Evolutionary conservation across 306 rosid genomes (phyloP).

Genomic region (Vicia villosa): DNA sequence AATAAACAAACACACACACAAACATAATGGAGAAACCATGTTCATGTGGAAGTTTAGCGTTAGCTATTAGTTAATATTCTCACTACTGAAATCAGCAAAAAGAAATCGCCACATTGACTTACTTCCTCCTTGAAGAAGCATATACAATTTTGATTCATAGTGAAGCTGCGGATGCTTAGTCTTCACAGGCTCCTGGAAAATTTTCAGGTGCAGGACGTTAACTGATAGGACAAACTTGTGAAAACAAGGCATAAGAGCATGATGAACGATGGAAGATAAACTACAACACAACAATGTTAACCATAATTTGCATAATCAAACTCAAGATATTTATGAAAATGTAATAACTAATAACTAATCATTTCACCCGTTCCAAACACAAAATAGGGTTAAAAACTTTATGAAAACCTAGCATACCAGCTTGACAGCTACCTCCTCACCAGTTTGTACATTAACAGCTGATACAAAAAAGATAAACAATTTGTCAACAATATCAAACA

Average conservation of each 20-base stretch:
- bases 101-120: constrained; percentile 41
- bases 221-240: constrained; percentile 1
- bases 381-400: background rate
- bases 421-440: constrained; percentile 98
- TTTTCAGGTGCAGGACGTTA: constrained; percentile 16
- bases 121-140: constrained; percentile 99
- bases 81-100: constrained; percentile 13
- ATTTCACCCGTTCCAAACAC: constrained; percentile 26
- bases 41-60: constrained; percentile 16
- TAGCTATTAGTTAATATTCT: constrained; percentile 4
- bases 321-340: constrained; percentile 17
- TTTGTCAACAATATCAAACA: constrained; percentile 23
- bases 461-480: constrained; percentile 37
- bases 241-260: background rate
- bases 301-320: background rate
- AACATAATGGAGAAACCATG: constrained; percentile 8
- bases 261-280: background rate
- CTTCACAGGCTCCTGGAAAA: constrained; percentile 85
- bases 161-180: constrained; percentile 99
- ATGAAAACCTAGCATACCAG: constrained; percentile 65
- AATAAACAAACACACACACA: background rate
- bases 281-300: background rate
- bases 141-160: constrained; percentile 95
- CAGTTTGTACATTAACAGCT: constrained; percentile 94
- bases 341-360: constrained; percentile 26